Evolutionary conservation across 2,329 filamentous ascomycete genomes (phyloP).

Genomic region (Microdochium nivale): DNA sequence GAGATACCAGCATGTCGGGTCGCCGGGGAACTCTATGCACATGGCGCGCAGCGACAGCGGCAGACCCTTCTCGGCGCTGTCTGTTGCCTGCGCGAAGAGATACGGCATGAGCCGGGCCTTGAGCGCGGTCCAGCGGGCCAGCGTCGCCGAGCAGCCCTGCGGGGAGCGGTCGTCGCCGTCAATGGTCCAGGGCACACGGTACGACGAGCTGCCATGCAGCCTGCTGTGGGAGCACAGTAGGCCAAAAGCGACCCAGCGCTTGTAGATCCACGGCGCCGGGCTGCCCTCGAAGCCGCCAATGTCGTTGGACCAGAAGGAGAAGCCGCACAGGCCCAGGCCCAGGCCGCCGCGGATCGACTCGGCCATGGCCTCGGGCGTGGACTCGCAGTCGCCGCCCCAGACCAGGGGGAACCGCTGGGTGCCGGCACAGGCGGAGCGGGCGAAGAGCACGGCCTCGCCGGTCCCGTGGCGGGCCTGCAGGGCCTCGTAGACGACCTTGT

Average conservation of each 20-base stretch:
- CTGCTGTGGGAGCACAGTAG: slow-evolving; percentile 62
- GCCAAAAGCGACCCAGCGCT: slow-evolving; percentile 71
- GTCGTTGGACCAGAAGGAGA: slow-evolving; percentile 61
- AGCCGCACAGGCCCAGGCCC: slow-evolving; percentile 54
- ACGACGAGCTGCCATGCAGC: slow-evolving; percentile 61
- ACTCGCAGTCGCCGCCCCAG: slow-evolving; percentile 71
- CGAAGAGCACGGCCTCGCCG: slow-evolving; percentile 55
- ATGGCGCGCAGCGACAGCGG: slow-evolving; percentile 56
- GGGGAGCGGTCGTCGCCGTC: slow-evolving; percentile 52
- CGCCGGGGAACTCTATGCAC: slow-evolving; percentile 62
- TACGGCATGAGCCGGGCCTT: slow-evolving; percentile 46
- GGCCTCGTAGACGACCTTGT: slow-evolving; percentile 59
- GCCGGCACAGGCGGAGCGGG: slow-evolving; percentile 58
- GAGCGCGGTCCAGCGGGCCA: slow-evolving; percentile 37
- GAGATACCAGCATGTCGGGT: slow-evolving; percentile 57
- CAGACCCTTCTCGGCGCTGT: slow-evolving; percentile 38
- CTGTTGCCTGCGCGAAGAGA: slow-evolving; percentile 33
- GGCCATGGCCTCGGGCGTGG: slow-evolving; percentile 63
- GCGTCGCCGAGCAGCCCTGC: slow-evolving; percentile 41
- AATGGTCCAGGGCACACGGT: slow-evolving; percentile 68
- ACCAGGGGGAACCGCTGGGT: slow-evolving; percentile 61
- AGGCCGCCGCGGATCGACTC: slow-evolving; percentile 61
- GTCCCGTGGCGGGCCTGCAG: slow-evolving; percentile 44
- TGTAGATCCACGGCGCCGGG: slow-evolving; percentile 62
- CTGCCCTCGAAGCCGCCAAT: slow-evolving; percentile 66